Percentiles rank a stretch among this genome's conserved stretches.
Evolutionary conservation across 208 protist genomes (phyloP).

Genomic region (Crithidia thermophila): DNA sequence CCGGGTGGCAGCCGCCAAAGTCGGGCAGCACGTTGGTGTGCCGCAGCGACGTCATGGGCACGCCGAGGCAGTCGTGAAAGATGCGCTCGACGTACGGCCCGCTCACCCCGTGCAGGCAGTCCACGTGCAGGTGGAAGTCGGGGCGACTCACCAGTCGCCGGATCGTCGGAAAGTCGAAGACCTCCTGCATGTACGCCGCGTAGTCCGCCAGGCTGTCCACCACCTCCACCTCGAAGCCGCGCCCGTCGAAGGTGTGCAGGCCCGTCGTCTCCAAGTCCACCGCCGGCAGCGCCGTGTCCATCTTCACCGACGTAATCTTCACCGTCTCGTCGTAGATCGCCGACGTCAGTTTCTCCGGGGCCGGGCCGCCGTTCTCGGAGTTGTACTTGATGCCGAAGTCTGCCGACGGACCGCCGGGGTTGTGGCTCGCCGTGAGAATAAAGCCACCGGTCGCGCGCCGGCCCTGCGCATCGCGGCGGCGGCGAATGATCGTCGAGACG

Average conservation of each 20-base stretch:
- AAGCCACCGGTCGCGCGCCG: conserved; percentile 85
- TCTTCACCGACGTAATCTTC: conserved; percentile 61
- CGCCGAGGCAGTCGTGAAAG: conserved; percentile 92
- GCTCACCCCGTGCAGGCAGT: conserved; percentile 95
- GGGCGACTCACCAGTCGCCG: conserved; percentile 58
- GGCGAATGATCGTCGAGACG: conserved; percentile 94
- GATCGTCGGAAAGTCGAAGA: conserved; percentile 96
- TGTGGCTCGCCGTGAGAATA: conserved; percentile 98
- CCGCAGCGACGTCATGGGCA: conserved; percentile 48
- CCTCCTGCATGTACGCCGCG: conserved; percentile 83
- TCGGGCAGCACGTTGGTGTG: conserved; percentile 77
- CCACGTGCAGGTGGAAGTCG: conserved; percentile 93
- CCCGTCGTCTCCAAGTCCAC: conserved; percentile 64
- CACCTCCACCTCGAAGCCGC: conserved; percentile 84
- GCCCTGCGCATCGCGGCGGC: conserved; percentile 55
- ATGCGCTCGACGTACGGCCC: conserved; percentile 95
- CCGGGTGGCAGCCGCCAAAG: conserved; percentile 97
- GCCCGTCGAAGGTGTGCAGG: conserved; percentile 51
- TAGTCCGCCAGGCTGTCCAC: conserved; percentile 94
- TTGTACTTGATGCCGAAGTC: conserved; percentile 99
- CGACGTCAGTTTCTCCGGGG: conserved; percentile 94
- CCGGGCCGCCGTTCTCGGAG: conserved; percentile 96
- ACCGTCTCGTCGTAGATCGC: conserved; percentile 92
- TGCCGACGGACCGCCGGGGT: conserved; percentile 95
- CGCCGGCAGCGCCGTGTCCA: conserved; percentile 55